Evolutionary conservation across 2,329 filamentous ascomycete genomes (phyloP), one percentile per base, ranked within the genome.

Genomic region (Fusarium annulatum): DNA sequence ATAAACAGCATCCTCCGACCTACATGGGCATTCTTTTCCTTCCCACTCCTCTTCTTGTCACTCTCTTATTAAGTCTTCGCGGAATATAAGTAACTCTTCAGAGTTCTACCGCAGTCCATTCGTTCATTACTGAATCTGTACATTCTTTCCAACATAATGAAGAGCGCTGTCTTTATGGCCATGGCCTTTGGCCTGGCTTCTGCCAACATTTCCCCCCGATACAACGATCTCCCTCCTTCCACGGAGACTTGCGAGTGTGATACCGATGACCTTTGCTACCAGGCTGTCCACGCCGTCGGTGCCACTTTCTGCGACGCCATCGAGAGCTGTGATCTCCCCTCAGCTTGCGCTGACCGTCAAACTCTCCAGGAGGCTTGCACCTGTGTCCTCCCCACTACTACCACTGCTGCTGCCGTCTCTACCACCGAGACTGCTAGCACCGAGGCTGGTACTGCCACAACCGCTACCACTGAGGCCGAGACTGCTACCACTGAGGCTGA

Each of bases 61-160:
- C 75, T 69, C 73, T 77, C 33, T n/a, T 64, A 53, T 56, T 56
- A 14, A 64, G 23, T 55, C 58, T 64, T 75, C 39, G 71, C 75
- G 75, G 75, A 67, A 48, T 55, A 70, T 67, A 67, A 76, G 75
- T 75, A 51, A 64, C 75, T 77, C 64, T 36, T 64, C 18, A 55
- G 74, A 76, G 75, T 70, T 58, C 61, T 67, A 65, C 72, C 76
- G 68, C 71, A 73, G 64, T 74, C 67, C 79, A 75, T 78, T 80
- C 79, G 74, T 78, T 78, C 64, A 72, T 66, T 63, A 67, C 60
- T 65, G 66, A 75, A 34, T 71, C 74, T 76, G 72, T 60, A 82
- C 81, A 65, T 72, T 57, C 38, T 63, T 73, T 34, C 63, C 68
- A 43, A 80, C 71, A 67, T 30, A 28, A 84, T 84, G 82, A 83